Conservation (phyloP, 352 stramenopile species). For the Pythium utonaiense region DNA sequence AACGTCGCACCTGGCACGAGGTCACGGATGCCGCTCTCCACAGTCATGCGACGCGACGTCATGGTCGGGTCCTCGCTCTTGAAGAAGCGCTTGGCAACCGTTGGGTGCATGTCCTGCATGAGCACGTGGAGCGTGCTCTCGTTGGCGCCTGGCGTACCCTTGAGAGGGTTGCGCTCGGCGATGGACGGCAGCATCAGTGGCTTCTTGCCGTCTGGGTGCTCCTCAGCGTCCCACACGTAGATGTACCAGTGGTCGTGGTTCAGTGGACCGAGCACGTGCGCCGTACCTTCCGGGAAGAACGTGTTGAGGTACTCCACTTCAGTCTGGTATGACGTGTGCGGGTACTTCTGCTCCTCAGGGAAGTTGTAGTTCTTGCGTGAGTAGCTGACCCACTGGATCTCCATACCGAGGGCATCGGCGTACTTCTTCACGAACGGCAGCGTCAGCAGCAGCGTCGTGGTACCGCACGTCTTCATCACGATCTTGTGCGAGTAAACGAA, state of each 20-base stretch:
- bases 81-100: constrained; percentile 83
- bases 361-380: constrained; percentile 99
- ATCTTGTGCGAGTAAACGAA: constrained; percentile 99
- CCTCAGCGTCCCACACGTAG: constrained; percentile 95
- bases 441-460: constrained; percentile 96
- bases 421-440: constrained; percentile 85
- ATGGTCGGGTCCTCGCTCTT: constrained; percentile 64
- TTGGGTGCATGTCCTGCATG: constrained; percentile 86
- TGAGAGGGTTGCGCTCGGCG: constrained; percentile 18
- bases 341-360: constrained; percentile 96
- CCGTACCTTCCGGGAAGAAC: constrained; percentile 83
- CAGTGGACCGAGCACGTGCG: constrained; percentile 91
- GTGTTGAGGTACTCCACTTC: constrained; percentile 95
- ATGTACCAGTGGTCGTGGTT: constrained; percentile 99
- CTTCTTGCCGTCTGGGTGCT: constrained; percentile 37
- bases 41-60: constrained; percentile 90
- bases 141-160: constrained; percentile 26
- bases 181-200: constrained; percentile 9
- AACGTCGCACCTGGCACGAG: constrained; percentile 94
- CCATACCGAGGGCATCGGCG: constrained; percentile 85
- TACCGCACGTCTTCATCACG: constrained; percentile 99
- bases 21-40: constrained; percentile 92
- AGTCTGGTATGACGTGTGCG: constrained; percentile 95
- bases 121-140: constrained; percentile 81
- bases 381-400: constrained; percentile 99